A percentile compares a stretch with the other conserved stretches of the same genome.
Evolutionary conservation across 371 early-diverging fungal species (phyloP).

Genomic region (Antonospora locustae): DNA sequence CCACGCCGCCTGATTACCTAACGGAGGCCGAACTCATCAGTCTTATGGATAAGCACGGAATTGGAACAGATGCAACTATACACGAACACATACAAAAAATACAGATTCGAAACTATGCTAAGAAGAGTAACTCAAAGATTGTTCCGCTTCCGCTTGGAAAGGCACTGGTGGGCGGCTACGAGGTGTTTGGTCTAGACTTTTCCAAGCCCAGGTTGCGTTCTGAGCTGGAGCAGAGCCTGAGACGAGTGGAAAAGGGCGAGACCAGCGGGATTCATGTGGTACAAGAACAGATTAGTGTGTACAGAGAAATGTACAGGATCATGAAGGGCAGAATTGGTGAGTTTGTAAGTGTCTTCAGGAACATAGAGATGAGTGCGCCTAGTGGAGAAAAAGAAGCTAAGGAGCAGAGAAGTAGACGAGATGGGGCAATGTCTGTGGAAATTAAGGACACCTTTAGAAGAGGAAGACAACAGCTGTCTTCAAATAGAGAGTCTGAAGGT

Average conservation of each 20-base stretch:
- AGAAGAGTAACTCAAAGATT: constrained; percentile 59
- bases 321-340: constrained; percentile 60
- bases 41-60: constrained; percentile 88
- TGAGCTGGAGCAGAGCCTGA: constrained; percentile 58
- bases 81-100: constrained; percentile 93
- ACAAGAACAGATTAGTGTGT: constrained; percentile 40
- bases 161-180: constrained; percentile 75
- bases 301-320: constrained; percentile 53
- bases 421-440: not conserved
- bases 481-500: not conserved
- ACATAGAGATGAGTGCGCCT: constrained; percentile 2
- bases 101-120: constrained; percentile 70
- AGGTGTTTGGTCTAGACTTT: constrained; percentile 51
- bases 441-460: not conserved
- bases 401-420: not conserved
- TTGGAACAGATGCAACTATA: constrained; percentile 98
- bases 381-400: not conserved
- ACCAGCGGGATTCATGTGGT: constrained; percentile 29
- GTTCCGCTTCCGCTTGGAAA: constrained; percentile 74
- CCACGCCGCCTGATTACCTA: constrained; percentile 66
- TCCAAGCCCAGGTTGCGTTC: constrained; percentile 48
- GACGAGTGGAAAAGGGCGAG: constrained; percentile 56
- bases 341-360: constrained; percentile 57
- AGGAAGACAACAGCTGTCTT: not conserved
- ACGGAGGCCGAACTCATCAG: constrained; percentile 80